Percentiles rank a stretch among this genome's conserved stretches.
Conservation (phyloP, 371 early-diverging fungal species). For the Rhizopus delemar region DNA sequence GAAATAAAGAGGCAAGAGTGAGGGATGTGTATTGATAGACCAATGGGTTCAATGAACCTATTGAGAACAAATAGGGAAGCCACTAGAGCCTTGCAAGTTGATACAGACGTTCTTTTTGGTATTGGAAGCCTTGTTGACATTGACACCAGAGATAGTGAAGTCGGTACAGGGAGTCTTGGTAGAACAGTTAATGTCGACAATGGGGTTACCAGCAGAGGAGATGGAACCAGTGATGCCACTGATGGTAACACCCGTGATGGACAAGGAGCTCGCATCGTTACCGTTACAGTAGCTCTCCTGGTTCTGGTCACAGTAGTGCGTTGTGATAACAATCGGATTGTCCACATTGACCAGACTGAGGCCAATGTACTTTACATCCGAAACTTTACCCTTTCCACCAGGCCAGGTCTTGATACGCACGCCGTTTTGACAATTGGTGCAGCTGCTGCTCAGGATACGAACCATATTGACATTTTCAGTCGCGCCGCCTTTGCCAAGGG, state of each 20-base stretch:
- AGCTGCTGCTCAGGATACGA: conserved; percentile 22
- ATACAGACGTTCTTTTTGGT: too few species aligned
- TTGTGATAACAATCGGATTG: conserved; percentile 36
- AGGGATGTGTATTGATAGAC: too few species aligned
- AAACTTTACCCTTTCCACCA: conserved; percentile 34
- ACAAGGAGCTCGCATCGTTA: conserved; percentile 25
- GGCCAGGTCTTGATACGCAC: conserved; percentile 45
- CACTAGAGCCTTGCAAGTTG: too few species aligned
- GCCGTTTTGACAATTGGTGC: conserved; percentile 42
- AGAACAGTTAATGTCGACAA: conserved; percentile 10
- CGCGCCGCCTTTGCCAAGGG: conserved; percentile 35
- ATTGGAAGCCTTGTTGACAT: too few species aligned
- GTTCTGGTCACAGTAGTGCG: conserved; percentile 38
- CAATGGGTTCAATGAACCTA: too few species aligned
- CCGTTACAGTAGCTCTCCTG: conserved; percentile 25
- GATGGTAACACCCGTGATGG: conserved; percentile 29
- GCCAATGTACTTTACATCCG: conserved; percentile 26
- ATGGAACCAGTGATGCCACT: conserved; percentile 25
- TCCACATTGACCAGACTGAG: conserved; percentile 25
- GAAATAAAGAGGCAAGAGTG: too few species aligned
- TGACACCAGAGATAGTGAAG: too few species aligned
- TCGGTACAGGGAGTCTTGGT: too few species aligned
- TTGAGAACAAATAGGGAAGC: too few species aligned
- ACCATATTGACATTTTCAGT: conserved; percentile 30
- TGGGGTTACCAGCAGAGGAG: conserved; percentile 12